Conservation (phyloP, 768 basidiomycete species). For the Melanogaster broomeanus region DNA sequence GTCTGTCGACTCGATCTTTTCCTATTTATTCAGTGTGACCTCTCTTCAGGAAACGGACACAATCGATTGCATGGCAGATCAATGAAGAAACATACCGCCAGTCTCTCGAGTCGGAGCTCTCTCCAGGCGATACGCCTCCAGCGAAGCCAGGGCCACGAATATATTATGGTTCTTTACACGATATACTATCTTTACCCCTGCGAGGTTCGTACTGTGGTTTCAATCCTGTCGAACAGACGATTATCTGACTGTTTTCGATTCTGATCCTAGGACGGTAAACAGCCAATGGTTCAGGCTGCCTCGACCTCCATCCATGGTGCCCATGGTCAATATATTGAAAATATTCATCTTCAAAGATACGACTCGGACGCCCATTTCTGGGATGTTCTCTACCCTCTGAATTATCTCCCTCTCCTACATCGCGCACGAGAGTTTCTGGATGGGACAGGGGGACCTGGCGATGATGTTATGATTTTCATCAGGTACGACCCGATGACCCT, state of each 20-base stretch:
- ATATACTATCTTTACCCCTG: slow-evolving; percentile 91
- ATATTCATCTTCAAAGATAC: slow-evolving; percentile 81
- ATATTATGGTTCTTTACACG: slow-evolving; percentile 94
- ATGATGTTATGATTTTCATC: slow-evolving; percentile 82
- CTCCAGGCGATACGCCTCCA: slow-evolving; percentile 23
- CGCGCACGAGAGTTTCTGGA: slow-evolving; percentile 74
- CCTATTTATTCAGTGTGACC: neutral
- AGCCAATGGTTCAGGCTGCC: slow-evolving; percentile 79
- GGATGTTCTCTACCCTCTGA: slow-evolving; percentile 65
- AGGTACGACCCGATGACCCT: slow-evolving; percentile 50
- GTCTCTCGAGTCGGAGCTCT: slow-evolving; percentile 52
- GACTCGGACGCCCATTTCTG: slow-evolving; percentile 74
- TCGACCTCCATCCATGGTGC: slow-evolving; percentile 76
- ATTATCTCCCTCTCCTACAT: slow-evolving; percentile 60
- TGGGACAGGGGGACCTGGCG: slow-evolving; percentile 59
- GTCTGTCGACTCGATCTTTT: neutral
- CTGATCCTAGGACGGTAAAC: slow-evolving; percentile 71
- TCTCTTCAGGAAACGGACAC: slow-evolving; percentile 79
- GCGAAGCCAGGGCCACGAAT: slow-evolving; percentile 54
- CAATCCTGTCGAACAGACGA: neutral
- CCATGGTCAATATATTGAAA: slow-evolving; percentile 88
- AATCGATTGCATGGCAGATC: slow-evolving; percentile 87
- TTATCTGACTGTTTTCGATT: neutral
- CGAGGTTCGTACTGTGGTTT: slow-evolving; percentile 52
- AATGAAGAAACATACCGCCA: slow-evolving; percentile 84